These are phyloP conservation scores for Cucumis cinereus DNA, from an alignment of 306 rosid genomes.

Conservation along the genomic window DNA sequence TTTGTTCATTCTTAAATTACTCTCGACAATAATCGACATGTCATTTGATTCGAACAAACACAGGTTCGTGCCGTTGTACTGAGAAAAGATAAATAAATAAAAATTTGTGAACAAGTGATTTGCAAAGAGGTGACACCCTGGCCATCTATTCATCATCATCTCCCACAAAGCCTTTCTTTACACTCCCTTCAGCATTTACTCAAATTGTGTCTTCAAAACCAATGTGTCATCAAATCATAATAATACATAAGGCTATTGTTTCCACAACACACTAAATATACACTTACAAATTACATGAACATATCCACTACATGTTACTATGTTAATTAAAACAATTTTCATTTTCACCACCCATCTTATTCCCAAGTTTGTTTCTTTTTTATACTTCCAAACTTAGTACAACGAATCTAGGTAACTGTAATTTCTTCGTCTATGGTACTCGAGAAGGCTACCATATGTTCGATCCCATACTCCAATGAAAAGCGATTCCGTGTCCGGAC, in stretches of 20 bases:
- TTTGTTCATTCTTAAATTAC: neutral
- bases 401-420: constrained; percentile 50
- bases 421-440: constrained; percentile 49
- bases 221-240: constrained; percentile 4
- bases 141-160: neutral
- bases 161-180: constrained; percentile 10
- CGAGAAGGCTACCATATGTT: constrained; percentile 78
- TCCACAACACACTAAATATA: constrained; percentile 27
- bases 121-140: constrained; percentile 1
- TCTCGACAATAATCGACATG: neutral
- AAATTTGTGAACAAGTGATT: neutral
- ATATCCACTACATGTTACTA: constrained; percentile 6
- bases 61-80: too few species aligned
- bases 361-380: neutral
- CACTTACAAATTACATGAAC: constrained; percentile 21
- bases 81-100: neutral
- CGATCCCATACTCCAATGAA: constrained; percentile 83
- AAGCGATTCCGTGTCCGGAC: constrained; percentile 84
- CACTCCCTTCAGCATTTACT: constrained; percentile 2
- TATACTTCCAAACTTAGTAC: constrained; percentile 12
- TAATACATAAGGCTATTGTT: constrained; percentile 10
- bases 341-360: constrained; percentile 19
- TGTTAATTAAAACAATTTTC: constrained; percentile 6
- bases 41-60: too few species aligned
- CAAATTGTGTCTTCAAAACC: constrained; percentile 7